These are phyloP conservation scores for Penicillium sp. DNA, from an alignment of 2,329 filamentous ascomycete genomes.

Conservation along the genomic window DNA sequence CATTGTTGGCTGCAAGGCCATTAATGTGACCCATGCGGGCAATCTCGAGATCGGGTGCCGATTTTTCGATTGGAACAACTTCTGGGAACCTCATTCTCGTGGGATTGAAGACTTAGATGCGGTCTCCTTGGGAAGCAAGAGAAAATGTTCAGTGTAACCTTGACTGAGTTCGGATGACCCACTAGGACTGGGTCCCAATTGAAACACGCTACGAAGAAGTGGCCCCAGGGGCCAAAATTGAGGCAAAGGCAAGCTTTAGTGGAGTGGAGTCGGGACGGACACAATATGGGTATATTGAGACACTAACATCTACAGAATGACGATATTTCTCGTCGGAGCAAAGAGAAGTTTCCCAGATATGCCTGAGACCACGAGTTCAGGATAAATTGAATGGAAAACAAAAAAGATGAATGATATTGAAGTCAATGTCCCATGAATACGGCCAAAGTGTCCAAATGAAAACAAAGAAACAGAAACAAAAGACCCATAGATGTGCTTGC, in stretches of 20 bases:
- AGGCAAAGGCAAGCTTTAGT: neutral
- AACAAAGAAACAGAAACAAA: slow-evolving; percentile 1
- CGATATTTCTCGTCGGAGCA: neutral
- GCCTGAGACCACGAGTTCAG: neutral
- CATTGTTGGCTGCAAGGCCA: neutral
- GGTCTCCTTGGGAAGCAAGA: neutral
- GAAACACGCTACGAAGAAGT: too few species aligned
- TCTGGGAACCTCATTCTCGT: neutral
- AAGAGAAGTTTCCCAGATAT: neutral
- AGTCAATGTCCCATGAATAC: neutral
- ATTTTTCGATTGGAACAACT: neutral
- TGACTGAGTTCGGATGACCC: neutral
- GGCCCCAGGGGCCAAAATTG: neutral
- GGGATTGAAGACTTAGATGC: neutral
- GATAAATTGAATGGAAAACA: neutral
- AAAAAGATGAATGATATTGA: neutral
- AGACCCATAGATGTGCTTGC: slow-evolving; percentile 25
- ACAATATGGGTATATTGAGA: neutral
- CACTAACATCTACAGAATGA: neutral
- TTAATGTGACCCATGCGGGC: neutral
- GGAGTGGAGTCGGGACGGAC: neutral
- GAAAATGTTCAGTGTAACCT: neutral
- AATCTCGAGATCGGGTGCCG: neutral
- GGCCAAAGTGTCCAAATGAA: slow-evolving; percentile 2
- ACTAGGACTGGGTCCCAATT: too few species aligned